Evolutionary conservation across 2,329 filamentous ascomycete genomes (phyloP).

Genomic region (Fusarium brevicatenulatum): DNA sequence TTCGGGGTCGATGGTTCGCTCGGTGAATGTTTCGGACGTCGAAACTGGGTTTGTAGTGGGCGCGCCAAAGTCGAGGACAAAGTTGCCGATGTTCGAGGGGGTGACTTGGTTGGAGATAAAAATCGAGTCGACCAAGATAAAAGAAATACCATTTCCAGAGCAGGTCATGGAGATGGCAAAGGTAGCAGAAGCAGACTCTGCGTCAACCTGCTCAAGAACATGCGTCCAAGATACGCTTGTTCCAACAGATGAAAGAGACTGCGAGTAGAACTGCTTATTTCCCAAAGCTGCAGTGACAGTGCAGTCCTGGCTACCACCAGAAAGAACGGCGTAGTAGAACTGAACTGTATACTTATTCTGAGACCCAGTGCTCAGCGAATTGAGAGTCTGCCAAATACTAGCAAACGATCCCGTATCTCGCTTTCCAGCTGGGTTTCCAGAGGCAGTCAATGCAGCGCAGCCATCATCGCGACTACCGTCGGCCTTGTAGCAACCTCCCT

Average conservation of each 20-base stretch:
- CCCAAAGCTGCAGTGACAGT: not conserved
- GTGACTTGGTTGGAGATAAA: slow-evolving; percentile 31
- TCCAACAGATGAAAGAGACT: not conserved
- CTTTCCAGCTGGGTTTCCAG: not conserved
- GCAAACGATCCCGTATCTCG: not conserved
- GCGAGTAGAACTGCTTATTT: not conserved
- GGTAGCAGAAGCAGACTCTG: not conserved
- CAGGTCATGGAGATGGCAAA: slow-evolving; percentile 10
- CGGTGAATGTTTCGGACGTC: not conserved
- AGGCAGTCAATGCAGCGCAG: slow-evolving; percentile 1
- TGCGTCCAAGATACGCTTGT: not conserved
- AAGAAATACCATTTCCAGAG: not conserved
- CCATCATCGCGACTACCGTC: slow-evolving; percentile 12
- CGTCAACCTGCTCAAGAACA: not conserved
- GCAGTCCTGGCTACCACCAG: not conserved
- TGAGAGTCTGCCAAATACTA: slow-evolving; percentile 4
- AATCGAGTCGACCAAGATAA: slow-evolving; percentile 7
- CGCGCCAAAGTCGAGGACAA: slow-evolving; percentile 4
- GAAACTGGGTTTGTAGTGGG: fast-evolving
- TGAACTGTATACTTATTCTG: slow-evolving; percentile 3
- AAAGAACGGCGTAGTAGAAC: slow-evolving; percentile 3
- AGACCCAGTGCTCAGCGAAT: not conserved
- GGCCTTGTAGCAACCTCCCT: slow-evolving; percentile 1
- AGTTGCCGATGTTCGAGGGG: slow-evolving; percentile 3
- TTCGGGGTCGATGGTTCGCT: fast-evolving